These are phyloP conservation scores for Trapa incisa DNA, from an alignment of 345 rosid species.

Conservation along the genomic window DNA sequence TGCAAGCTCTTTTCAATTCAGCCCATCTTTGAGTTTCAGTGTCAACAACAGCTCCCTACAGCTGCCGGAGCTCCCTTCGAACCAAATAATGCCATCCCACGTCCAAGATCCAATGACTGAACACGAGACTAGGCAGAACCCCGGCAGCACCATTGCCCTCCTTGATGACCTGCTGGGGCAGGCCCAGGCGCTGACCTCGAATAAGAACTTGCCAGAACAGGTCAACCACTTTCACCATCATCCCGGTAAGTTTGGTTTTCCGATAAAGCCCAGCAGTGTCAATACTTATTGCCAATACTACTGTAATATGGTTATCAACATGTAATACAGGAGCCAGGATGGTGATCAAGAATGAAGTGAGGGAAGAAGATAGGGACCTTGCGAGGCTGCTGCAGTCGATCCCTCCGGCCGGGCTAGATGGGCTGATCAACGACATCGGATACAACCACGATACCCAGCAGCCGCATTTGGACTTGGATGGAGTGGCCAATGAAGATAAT, in stretches of 20 bases:
- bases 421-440: neutral
- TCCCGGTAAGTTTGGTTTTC: slow-evolving; percentile 13
- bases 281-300: slow-evolving; percentile 6
- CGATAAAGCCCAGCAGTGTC: slow-evolving; percentile 8
- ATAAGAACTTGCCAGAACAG: slow-evolving; percentile 19
- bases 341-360: slow-evolving; percentile 27
- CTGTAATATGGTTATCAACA: neutral
- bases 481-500: too few species aligned
- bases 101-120: slow-evolving; percentile 12
- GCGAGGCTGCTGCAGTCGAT: slow-evolving; percentile 22
- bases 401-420: slow-evolving; percentile 24
- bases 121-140: slow-evolving; percentile 2
- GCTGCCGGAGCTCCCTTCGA: slow-evolving; percentile 54
- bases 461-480: neutral
- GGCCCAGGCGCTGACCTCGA: slow-evolving; percentile 23
- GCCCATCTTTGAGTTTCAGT: slow-evolving; percentile 4
- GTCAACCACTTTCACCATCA: slow-evolving; percentile 5
- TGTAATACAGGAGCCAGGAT: slow-evolving; percentile 13
- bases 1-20: slow-evolving; percentile 8
- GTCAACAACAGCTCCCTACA: slow-evolving; percentile 5
- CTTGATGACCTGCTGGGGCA: slow-evolving; percentile 51
- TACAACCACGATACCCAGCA: neutral
- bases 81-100: slow-evolving; percentile 31
- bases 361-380: slow-evolving; percentile 32
- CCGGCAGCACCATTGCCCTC: slow-evolving; percentile 15